These are phyloP conservation scores for Knoxia roxburghii DNA, from an alignment of 257 asterid species.

Conservation along the genomic window DNA sequence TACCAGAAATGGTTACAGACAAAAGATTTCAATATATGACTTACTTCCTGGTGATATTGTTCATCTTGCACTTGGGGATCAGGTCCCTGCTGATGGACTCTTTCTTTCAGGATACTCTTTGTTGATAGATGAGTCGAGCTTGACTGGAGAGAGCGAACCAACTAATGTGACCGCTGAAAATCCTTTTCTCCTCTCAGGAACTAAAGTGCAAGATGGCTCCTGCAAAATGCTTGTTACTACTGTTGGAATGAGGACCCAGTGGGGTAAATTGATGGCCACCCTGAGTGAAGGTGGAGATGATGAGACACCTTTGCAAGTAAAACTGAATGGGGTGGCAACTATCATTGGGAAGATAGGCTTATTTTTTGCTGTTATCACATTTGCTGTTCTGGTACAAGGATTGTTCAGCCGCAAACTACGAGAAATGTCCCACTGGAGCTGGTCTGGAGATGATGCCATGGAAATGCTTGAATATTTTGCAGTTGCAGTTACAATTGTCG, in stretches of 20 bases:
- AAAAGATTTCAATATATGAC: conserved; percentile 72
- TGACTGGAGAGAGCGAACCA: conserved; percentile 90
- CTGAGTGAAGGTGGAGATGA: conserved; percentile 90
- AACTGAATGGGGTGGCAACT: conserved; percentile 84
- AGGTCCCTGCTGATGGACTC: conserved; percentile 91
- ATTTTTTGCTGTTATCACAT: conserved; percentile 80
- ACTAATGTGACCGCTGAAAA: conserved; percentile 53
- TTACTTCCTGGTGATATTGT: conserved; percentile 82
- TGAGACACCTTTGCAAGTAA: conserved; percentile 89
- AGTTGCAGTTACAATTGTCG: conserved; percentile 92
- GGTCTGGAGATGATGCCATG: conserved; percentile 70
- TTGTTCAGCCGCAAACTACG: conserved; percentile 48
- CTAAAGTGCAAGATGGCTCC: conserved; percentile 88
- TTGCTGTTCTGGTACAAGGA: conserved; percentile 78
- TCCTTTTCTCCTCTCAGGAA: conserved; percentile 85
- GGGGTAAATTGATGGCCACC: conserved; percentile 95
- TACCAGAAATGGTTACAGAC: conserved; percentile 75
- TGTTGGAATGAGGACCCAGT: conserved; percentile 93
- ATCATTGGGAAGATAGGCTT: conserved; percentile 84
- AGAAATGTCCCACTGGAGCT: conserved; percentile 51
- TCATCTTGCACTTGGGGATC: conserved; percentile 85
- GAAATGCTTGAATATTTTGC: conserved; percentile 87
- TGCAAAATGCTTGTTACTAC: conserved; percentile 87
- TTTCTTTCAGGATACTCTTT: conserved; percentile 69
- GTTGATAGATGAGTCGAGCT: conserved; percentile 74